Evolutionary conservation across 768 basidiomycete species (phyloP).

Genomic region (Antrodiella citrinella): DNA sequence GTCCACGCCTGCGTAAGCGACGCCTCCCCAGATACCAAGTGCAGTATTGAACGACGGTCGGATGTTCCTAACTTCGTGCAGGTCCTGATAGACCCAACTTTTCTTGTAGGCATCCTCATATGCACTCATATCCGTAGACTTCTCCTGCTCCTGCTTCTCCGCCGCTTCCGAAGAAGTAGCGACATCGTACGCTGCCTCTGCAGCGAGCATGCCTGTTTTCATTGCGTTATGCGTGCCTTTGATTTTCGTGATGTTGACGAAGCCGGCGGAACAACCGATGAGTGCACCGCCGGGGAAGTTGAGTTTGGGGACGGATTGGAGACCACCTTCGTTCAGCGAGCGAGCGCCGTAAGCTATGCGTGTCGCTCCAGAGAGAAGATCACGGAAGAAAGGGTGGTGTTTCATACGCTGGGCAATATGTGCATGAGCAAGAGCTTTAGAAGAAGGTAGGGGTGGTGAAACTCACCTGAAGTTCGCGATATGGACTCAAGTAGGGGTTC

Average conservation of each 20-base stretch:
- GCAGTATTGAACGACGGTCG: constrained; percentile 80
- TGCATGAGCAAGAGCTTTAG: constrained; percentile 30
- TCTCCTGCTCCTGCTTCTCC: constrained; percentile 6
- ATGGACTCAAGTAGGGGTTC: constrained; percentile 90
- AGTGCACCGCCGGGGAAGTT: constrained; percentile 92
- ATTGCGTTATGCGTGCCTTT: constrained; percentile 99
- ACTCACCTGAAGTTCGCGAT: constrained; percentile 84
- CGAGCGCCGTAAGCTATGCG: constrained; percentile 90
- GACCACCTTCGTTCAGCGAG: constrained; percentile 85
- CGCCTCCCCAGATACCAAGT: constrained; percentile 80
- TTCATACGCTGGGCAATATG: constrained; percentile 64
- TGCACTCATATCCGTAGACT: constrained; percentile 52
- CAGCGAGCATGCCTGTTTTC: constrained; percentile 98
- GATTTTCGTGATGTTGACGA: constrained; percentile 95
- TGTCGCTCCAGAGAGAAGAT: constrained; percentile 66
- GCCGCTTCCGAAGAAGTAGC: constrained; percentile 30
- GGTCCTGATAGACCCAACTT: constrained; percentile 82
- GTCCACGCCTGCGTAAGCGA: constrained; percentile 85
- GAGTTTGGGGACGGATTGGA: constrained; percentile 81
- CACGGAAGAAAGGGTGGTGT: constrained; percentile 87
- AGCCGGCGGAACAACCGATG: constrained; percentile 92
- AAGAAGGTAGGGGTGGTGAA: constrained; percentile 12
- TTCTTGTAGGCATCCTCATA: constrained; percentile 64
- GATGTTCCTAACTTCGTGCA: constrained; percentile 86
- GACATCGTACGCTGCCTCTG: constrained; percentile 73